phyloP scores from a whole-genome alignment of 2,329 filamentous ascomycete species.

The Fusarium sp. region DNA sequence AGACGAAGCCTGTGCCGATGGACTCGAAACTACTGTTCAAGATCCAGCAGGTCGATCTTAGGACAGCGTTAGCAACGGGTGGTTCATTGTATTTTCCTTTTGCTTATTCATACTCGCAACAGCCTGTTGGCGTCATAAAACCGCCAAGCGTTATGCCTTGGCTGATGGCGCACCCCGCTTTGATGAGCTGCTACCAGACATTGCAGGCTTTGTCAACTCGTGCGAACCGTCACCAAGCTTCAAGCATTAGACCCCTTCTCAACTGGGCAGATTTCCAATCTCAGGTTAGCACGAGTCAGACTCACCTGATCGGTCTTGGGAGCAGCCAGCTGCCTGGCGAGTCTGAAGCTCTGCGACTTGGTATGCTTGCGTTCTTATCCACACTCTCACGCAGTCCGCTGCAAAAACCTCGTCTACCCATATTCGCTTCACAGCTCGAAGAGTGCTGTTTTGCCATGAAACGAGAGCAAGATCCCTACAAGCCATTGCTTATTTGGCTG shows the following conservation, averaged over 20 bases:
- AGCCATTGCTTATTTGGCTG: not conserved
- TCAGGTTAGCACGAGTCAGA: not conserved
- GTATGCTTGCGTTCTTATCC: not conserved
- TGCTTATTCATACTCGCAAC: not conserved
- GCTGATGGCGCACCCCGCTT: fast-evolving
- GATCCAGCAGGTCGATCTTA: constrained; percentile 6
- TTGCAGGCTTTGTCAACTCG: not conserved
- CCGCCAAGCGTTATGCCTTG: fast-evolving
- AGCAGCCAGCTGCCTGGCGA: fast-evolving
- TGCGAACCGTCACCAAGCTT: fast-evolving
- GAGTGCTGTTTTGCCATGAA: fast-evolving
- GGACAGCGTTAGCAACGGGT: not conserved
- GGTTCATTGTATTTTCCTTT: not conserved
- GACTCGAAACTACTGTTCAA: constrained; percentile 1
- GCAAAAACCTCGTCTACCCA: not conserved
- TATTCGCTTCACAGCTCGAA: not conserved
- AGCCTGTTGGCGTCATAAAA: fast-evolving
- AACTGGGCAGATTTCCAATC: not conserved
- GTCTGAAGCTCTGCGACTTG: not conserved
- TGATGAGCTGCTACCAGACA: not conserved
- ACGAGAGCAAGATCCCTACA: fast-evolving
- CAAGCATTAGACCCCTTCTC: fast-evolving
- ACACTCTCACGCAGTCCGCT: not conserved
- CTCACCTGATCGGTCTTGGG: not conserved
- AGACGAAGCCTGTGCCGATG: not conserved